Evolutionary conservation across 1,139 yeast genomes (phyloP).

Genomic region (Sugiyamaella pinicola): DNA sequence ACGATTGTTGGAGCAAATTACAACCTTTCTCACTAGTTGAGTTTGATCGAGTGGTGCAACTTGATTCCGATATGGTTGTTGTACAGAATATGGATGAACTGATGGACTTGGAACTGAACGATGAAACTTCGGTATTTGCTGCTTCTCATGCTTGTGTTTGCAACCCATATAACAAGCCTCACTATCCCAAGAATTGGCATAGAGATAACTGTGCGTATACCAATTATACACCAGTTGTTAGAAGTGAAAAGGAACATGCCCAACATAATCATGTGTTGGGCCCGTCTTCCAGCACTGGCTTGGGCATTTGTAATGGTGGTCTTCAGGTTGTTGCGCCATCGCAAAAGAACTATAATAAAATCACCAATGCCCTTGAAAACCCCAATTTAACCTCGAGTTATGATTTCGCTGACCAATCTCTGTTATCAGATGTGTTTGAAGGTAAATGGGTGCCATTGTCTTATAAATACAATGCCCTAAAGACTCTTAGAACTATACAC

Average conservation of each 20-base stretch:
- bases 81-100: constrained; percentile 58
- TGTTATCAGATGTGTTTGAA: constrained; percentile 54
- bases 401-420: constrained; percentile 60
- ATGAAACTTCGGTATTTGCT: constrained; percentile 48
- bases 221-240: constrained; percentile 34
- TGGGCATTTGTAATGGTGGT: constrained; percentile 58
- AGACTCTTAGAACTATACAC: constrained; percentile 51
- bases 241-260: constrained; percentile 2
- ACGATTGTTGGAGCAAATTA: constrained; percentile 61
- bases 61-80: constrained; percentile 61
- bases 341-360: constrained; percentile 42
- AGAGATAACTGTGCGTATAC: constrained; percentile 54
- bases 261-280: constrained; percentile 42
- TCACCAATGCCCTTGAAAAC: constrained; percentile 44
- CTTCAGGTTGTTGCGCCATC: constrained; percentile 52
- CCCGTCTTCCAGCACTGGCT: constrained; percentile 47
- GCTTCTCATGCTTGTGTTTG: constrained; percentile 64
- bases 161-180: constrained; percentile 53
- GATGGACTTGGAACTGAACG: constrained; percentile 47
- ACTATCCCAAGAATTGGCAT: constrained; percentile 57
- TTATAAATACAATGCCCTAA: constrained; percentile 56
- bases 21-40: constrained; percentile 54
- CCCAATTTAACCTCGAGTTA: constrained; percentile 46
- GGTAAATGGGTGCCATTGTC: constrained; percentile 54
- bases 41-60: constrained; percentile 53